Base-by-base conservation (phyloP, 176 grass and related monocot genomes). In the Zea luxurians region DNA sequence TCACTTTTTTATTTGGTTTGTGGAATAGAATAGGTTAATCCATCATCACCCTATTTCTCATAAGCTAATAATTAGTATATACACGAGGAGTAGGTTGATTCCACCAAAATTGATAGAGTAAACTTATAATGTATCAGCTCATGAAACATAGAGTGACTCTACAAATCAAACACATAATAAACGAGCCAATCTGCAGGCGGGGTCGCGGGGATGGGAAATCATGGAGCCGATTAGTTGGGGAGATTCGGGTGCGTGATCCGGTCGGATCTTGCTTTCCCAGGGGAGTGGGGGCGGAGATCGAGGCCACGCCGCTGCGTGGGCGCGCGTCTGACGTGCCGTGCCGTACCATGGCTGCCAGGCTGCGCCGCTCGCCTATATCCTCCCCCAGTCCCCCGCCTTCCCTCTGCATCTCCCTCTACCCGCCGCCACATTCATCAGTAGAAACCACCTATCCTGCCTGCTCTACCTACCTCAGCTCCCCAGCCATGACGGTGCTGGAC, bases 221-320 rank as follows among this genome's bases (percentile, higher is more conserved):
- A 90, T 92, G 88, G 88, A 82, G 71, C 37, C 85, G 90, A 84
- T 86, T 97, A 80, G 91, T 89, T 83, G 84, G 84, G 86, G 84
- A 73, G 84, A 86, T 86, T 88, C 84, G 88, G 85, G 42, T 63
- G 58, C 61, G 86, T 91, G 90, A 93, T 97, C 78, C 63, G 86
- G 89, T 97, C 86, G 85, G 91, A 87, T 93, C 84, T 84, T 74
- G 84, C 83, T 97, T 93, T 93, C 83, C 70, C 38, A 37, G 49
- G 43, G 64, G 75, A 27, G 27, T 27, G 27, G 27, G 27, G 27
- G 27, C 27, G 27, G 65, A 13, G 21, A 68, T 49, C 54, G 53
- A 20, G n/a, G n/a, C 9, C 43, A 82, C 37, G 21, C 57, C 8
- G 5, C 44, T 8, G 35, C 36, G 50, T 53, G 50, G 55, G 55